Evolutionary conservation across 2,329 filamentous ascomycete species (phyloP).

Genomic region (Amesomyces nigricolor): DNA sequence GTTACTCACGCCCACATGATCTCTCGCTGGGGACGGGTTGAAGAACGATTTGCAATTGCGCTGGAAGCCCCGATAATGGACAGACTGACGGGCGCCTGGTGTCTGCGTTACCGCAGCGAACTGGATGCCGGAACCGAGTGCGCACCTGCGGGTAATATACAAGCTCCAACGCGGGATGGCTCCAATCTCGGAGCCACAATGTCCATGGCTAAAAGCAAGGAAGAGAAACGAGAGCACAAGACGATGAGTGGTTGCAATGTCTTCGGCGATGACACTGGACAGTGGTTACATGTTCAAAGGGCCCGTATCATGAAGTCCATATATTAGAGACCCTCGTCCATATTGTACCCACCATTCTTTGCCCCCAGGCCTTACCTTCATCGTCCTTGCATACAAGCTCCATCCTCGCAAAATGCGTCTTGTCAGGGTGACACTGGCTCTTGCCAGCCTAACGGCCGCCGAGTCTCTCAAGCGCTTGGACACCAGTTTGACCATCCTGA

Average conservation of each 20-base stretch:
- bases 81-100: not conserved
- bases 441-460: slow-evolving; percentile 19
- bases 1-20: slow-evolving; percentile 11
- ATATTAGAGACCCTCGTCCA: slow-evolving; percentile 10
- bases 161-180: not conserved
- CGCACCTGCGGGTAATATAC: slow-evolving; percentile 11
- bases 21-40: not conserved
- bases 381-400: not conserved
- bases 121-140: not conserved
- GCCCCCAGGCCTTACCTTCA: not conserved
- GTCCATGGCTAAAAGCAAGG: slow-evolving; percentile 2
- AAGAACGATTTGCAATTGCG: not conserved
- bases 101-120: too few species aligned
- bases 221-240: not conserved
- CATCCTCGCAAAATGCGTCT: slow-evolving; percentile 9
- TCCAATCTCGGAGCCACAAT: slow-evolving; percentile 6
- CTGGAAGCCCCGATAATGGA: not conserved
- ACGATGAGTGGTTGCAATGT: not conserved
- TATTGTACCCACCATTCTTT: not conserved
- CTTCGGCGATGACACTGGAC: not conserved
- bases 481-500: slow-evolving; percentile 35
- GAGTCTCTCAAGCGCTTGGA: slow-evolving; percentile 32
- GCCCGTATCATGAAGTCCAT: slow-evolving; percentile 1
- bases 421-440: slow-evolving; percentile 2
- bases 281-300: not conserved